Percentiles rank a stretch among this genome's conserved stretches.
These are phyloP conservation scores for Fomitopsis betulina DNA, from an alignment of 1,284 basidiomycete genomes.

Conservation along the genomic window DNA sequence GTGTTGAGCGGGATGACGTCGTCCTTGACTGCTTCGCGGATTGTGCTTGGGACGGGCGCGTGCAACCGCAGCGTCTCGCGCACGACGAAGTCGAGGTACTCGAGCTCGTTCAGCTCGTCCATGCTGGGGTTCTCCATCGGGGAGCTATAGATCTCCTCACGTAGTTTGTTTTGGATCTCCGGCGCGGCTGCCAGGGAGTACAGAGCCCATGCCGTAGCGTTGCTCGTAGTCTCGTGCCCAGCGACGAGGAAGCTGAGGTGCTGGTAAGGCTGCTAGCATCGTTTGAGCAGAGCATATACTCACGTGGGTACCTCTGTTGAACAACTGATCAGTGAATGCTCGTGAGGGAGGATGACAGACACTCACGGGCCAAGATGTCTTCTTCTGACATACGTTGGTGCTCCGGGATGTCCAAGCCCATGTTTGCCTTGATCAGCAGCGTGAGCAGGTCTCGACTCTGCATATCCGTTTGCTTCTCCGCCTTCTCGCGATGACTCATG, in stretches of 20 bases:
- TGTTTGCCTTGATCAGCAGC: conserved; percentile 41
- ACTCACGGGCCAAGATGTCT: conserved; percentile 52
- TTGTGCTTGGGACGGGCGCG: conserved; percentile 53
- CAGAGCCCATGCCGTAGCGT: conserved; percentile 53
- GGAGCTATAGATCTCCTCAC: conserved; percentile 56
- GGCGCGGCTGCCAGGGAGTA: conserved; percentile 55
- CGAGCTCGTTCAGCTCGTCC: conserved; percentile 40
- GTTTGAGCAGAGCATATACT: too few species aligned
- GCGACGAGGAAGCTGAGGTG: conserved; percentile 43
- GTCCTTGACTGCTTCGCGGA: conserved; percentile 50
- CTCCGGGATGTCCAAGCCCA: conserved; percentile 37
- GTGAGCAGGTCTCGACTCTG: conserved; percentile 27
- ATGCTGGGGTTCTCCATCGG: conserved; percentile 15
- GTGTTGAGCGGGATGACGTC: conserved; percentile 34
- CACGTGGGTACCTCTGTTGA: conserved; percentile 24
- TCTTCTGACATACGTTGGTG: conserved; percentile 45
- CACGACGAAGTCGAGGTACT: conserved; percentile 65
- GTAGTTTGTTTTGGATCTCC: conserved; percentile 59
- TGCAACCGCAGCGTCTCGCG: conserved; percentile 68
- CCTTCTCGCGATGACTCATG: conserved; percentile 11
- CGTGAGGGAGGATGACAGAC: background rate
- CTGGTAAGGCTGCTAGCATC: background rate
- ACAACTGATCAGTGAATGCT: background rate
- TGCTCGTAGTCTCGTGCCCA: conserved; percentile 69
- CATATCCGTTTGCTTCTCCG: conserved; percentile 5